Conservation (phyloP, 208 protist genomes). For the Wallacemonas sp. region DNA sequence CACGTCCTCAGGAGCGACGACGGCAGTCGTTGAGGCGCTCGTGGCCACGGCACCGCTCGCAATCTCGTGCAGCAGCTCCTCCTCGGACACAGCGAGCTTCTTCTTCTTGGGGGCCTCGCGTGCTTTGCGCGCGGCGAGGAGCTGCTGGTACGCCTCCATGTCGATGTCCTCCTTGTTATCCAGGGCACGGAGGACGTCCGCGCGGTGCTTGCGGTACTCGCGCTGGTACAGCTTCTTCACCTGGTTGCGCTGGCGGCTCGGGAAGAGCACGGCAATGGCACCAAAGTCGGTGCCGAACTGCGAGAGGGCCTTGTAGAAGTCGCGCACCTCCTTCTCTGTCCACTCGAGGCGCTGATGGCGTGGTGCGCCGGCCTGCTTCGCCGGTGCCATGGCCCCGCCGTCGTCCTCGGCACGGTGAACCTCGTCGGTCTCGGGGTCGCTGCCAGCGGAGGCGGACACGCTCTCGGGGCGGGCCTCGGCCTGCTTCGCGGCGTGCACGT, state of each 20-base stretch:
- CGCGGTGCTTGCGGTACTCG: slow-evolving; percentile 62
- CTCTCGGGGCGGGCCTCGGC: not conserved
- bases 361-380: not conserved
- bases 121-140: slow-evolving; percentile 43
- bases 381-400: not conserved
- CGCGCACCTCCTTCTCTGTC: slow-evolving; percentile 71
- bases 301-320: slow-evolving; percentile 83
- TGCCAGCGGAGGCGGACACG: not conserved
- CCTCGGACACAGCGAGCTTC: slow-evolving; percentile 59
- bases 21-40: too few relatives aligned
- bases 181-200: slow-evolving; percentile 60
- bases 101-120: slow-evolving; percentile 36
- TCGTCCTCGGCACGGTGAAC: not conserved
- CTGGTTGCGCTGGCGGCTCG: slow-evolving; percentile 56
- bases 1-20: too few relatives aligned
- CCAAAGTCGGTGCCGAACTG: slow-evolving; percentile 92
- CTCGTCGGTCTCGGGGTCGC: not conserved
- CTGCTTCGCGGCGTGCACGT: not conserved
- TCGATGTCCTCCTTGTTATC: slow-evolving; percentile 58
- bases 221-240: slow-evolving; percentile 85
- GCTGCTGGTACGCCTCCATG: slow-evolving; percentile 58
- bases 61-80: slow-evolving; percentile 53
- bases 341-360: slow-evolving; percentile 53
- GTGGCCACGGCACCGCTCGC: slow-evolving; percentile 20
- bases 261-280: slow-evolving; percentile 80